Evolutionary conservation across 2,329 filamentous ascomycete species (phyloP).

Genomic region (Monilinia vaccinii-corymbosi): DNA sequence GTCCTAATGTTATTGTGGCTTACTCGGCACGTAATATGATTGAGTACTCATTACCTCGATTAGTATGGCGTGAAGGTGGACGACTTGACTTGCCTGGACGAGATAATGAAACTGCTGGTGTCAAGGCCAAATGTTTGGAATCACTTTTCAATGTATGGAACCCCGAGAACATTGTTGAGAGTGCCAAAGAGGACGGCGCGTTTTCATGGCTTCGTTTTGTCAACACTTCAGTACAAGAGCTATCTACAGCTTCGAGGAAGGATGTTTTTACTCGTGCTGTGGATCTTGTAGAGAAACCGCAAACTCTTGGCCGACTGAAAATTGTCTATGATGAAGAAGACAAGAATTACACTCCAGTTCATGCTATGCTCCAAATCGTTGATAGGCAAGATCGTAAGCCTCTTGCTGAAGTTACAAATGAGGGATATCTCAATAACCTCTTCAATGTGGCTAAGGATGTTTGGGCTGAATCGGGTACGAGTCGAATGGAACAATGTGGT

Average conservation of each 20-base stretch:
- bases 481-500: slow-evolving; percentile 71
- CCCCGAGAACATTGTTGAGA: slow-evolving; percentile 65
- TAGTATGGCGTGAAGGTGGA: slow-evolving; percentile 75
- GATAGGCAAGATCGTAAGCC: slow-evolving; percentile 58
- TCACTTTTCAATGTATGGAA: slow-evolving; percentile 89
- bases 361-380: slow-evolving; percentile 74
- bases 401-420: slow-evolving; percentile 57
- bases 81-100: slow-evolving; percentile 64
- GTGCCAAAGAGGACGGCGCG: slow-evolving; percentile 48
- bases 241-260: slow-evolving; percentile 57
- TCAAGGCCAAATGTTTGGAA: slow-evolving; percentile 65
- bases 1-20: slow-evolving; percentile 64
- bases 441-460: slow-evolving; percentile 66
- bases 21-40: slow-evolving; percentile 86
- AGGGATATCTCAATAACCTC: slow-evolving; percentile 65
- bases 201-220: slow-evolving; percentile 91
- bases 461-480: slow-evolving; percentile 63
- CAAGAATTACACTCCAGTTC: slow-evolving; percentile 56
- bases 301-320: slow-evolving; percentile 57
- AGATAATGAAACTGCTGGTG: slow-evolving; percentile 68
- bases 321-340: slow-evolving; percentile 62
- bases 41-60: slow-evolving; percentile 70
- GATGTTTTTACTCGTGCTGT: slow-evolving; percentile 68
- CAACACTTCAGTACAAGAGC: slow-evolving; percentile 66
- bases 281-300: slow-evolving; percentile 43